A percentile compares a stretch with the other conserved stretches of the same genome.
phyloP scores from a whole-genome alignment of 2,329 filamentous ascomycete species.

The Colletotrichum tofieldiae region DNA sequence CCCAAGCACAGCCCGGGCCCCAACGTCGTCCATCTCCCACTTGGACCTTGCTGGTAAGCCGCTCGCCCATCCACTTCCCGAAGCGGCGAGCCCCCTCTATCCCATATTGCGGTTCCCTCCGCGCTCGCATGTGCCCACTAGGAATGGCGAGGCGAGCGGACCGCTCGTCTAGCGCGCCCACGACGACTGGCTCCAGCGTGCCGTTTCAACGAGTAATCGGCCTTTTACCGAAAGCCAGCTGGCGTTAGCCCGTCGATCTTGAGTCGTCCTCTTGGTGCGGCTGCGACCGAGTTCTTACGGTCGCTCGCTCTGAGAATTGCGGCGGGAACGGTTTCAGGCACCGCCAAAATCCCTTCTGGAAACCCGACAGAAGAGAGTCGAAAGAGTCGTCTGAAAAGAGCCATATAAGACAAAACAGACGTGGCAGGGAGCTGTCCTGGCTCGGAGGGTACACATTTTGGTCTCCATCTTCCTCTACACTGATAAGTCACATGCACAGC shows the following conservation, averaged over 20 bases:
- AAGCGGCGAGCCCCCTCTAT: not conserved
- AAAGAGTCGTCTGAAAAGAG: not conserved
- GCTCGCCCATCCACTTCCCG: constrained; percentile 30
- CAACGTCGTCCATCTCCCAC: not conserved
- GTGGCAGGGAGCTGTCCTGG: not conserved
- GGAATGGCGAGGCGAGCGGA: not conserved
- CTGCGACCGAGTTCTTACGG: not conserved
- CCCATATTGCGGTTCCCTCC: constrained; percentile 16
- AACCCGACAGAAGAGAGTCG: not conserved
- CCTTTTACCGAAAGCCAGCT: not conserved
- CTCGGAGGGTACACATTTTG: not conserved
- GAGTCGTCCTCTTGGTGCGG: constrained; percentile 8
- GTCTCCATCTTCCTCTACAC: not conserved
- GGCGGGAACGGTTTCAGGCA: constrained; percentile 22
- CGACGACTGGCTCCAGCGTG: not conserved
- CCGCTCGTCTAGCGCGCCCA: constrained; percentile 14
- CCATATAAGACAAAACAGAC: not conserved
- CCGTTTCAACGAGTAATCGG: constrained; percentile 27
- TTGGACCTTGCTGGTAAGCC: not conserved
- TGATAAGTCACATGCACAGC: not conserved
- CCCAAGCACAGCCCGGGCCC: not conserved
- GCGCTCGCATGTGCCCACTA: constrained; percentile 11
- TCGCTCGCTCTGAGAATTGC: constrained; percentile 1
- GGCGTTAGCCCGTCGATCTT: not conserved
- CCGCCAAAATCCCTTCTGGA: not conserved